phyloP scores from a whole-genome alignment of 257 asterid genomes.

The Haberlea rhodopensis region DNA sequence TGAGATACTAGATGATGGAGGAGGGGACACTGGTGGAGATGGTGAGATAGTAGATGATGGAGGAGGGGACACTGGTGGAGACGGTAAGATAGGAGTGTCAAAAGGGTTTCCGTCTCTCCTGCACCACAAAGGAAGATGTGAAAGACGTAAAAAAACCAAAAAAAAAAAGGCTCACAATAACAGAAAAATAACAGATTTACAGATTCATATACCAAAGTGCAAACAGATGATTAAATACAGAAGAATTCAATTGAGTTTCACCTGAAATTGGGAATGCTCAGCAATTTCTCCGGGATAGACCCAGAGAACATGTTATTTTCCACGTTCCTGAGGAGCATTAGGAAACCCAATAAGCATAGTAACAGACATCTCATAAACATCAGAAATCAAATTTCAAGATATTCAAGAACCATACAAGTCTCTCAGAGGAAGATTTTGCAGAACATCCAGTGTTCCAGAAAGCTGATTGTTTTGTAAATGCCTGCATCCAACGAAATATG shows the following conservation, averaged over 20 bases:
- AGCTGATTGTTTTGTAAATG: conserved; percentile 85
- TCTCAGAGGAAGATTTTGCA: conserved; percentile 69
- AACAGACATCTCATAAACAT: conserved; percentile 15
- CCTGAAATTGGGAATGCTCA: conserved; percentile 79
- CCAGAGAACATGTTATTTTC: conserved; percentile 92
- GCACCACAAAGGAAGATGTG: conserved; percentile 29
- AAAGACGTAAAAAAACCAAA: conserved; percentile 5
- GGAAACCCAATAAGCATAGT: conserved; percentile 15
- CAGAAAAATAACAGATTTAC: not conserved
- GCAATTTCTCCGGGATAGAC: conserved; percentile 69
- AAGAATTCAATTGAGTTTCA: conserved; percentile 24
- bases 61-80: too few relatives aligned
- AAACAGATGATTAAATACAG: not conserved
- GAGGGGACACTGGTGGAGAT: conserved; percentile 62
- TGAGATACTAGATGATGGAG: conserved; percentile 45
- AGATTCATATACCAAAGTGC: not conserved
- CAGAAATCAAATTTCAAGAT: not conserved
- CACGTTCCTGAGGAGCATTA: conserved; percentile 52
- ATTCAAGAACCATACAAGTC: conserved; percentile 57
- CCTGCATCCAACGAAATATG: conserved; percentile 40
- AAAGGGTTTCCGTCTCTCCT: conserved; percentile 90
- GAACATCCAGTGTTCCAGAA: conserved; percentile 73
- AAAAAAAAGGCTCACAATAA: not conserved
- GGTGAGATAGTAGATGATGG: conserved; percentile 56
- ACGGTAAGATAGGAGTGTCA: too few relatives aligned